Base-by-base conservation (phyloP, 2,329 filamentous ascomycete species). In the Cladosporium sp. region DNA sequence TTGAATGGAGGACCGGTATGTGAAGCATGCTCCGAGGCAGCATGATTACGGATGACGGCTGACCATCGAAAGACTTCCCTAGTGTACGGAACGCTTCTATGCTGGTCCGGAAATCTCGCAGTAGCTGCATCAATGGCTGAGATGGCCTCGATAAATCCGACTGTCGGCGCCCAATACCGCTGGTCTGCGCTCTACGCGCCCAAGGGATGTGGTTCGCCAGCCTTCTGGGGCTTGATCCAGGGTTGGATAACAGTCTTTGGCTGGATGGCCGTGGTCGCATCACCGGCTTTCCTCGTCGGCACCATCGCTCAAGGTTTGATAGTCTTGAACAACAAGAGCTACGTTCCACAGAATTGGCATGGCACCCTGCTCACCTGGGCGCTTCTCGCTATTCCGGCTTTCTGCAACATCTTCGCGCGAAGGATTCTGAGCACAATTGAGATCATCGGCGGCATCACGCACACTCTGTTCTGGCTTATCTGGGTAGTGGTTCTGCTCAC, bases 291-390 rank as follows among this genome's bases (percentile, higher is more conserved):
- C 51, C 54, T 70, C 18, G 50, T 59, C 11, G 65, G 59, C 7
- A 62, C 59, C n/a, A 62, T 68, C 48, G 62, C 71, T 16, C 65
- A 69, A 48, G 62, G 59, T 11, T 52, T 68, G 11, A 56, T 67
- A n/a, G 57, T 63, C n/a, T 57, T 70, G 38, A 72, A 69, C 54
- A 40, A 69, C 51, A 52, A 61, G 1, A 42, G 35, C 19, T 72
- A 72, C 55, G 51, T 59, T 7, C 56, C 63, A 12, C 50, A 68
- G 18, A 55, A 61, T n/a, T 73, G 69, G 69, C 71, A 73, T 27
- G 63, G 61, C 3, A 69, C 66, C 1, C 55, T 72, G 25, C 57
- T 73, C 6, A 68, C 67, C 57, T 69, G 64, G 57, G 66, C 59
- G 3, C 55, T 68, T 9, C 55, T 47, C 18, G 36, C 43, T 8